These are phyloP conservation scores for Atkinsonella texensis DNA, from an alignment of 2,329 filamentous ascomycete species.

Conservation along the genomic window DNA sequence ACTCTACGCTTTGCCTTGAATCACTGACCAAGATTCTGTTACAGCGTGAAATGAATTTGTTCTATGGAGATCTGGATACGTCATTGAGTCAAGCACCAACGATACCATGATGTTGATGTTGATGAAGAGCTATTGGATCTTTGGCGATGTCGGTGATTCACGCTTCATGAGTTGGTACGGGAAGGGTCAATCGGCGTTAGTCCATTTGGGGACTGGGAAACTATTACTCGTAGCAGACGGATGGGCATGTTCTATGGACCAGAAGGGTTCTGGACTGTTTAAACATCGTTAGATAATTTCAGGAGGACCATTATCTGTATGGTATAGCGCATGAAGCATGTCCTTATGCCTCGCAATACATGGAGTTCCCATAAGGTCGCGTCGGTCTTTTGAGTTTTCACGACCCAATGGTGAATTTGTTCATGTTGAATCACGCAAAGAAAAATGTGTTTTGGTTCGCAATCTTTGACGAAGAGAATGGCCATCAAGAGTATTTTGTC, in stretches of 20 bases:
- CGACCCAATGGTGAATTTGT: background rate
- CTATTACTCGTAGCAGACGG: conserved; percentile 16
- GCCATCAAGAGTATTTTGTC: too few relatives aligned
- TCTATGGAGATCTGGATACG: conserved; percentile 51
- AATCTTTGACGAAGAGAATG: too few relatives aligned
- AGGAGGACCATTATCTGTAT: conserved; percentile 7
- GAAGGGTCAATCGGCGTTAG: conserved; percentile 18
- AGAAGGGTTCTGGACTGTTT: conserved; percentile 12
- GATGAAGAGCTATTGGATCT: background rate
- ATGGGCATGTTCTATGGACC: conserved; percentile 18
- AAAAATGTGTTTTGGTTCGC: background rate
- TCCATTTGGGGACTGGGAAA: conserved; percentile 17
- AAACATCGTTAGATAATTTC: conserved; percentile 17
- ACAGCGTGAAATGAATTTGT: conserved; percentile 50
- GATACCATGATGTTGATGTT: conserved; percentile 12
- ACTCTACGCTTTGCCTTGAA: conserved; percentile 6
- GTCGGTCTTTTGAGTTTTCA: background rate
- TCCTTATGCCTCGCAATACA: background rate
- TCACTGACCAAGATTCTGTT: conserved; percentile 6
- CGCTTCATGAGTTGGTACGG: conserved; percentile 10
- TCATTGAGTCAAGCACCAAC: conserved; percentile 22
- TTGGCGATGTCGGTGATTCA: conserved; percentile 7
- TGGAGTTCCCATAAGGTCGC: background rate
- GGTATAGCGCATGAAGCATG: conserved; percentile 7
- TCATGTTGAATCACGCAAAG: background rate